Evolutionary conservation across 2,329 filamentous ascomycete species (phyloP).

Genomic region (Exophiala dermatitidis): DNA sequence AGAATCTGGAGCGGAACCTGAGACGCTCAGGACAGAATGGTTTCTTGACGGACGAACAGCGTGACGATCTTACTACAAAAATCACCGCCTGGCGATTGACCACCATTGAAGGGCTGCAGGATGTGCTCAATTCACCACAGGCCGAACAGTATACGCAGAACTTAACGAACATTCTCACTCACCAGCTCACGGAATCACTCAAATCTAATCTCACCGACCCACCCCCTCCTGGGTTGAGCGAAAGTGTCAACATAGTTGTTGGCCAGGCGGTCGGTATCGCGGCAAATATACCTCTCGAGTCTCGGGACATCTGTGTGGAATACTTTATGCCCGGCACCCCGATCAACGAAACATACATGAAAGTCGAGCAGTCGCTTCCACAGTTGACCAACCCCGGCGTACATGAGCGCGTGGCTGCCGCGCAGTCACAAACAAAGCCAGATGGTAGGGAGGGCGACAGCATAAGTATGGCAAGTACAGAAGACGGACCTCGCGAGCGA

Average conservation of each 20-base stretch:
- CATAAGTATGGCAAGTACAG: constrained; percentile 20
- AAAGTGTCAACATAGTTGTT: constrained; percentile 84
- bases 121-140: constrained; percentile 58
- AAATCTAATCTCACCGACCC: constrained; percentile 69
- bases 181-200: constrained; percentile 60
- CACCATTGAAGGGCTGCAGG: constrained; percentile 81
- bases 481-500: constrained; percentile 21
- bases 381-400: constrained; percentile 41
- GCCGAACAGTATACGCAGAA: constrained; percentile 59
- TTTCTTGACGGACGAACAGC: constrained; percentile 42
- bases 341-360: constrained; percentile 71
- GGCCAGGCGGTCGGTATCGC: constrained; percentile 83
- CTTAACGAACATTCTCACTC: constrained; percentile 64
- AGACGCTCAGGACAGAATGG: constrained; percentile 42
- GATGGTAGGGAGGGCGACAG: constrained; percentile 23
- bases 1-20: constrained; percentile 81
- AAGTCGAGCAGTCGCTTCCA: constrained; percentile 64
- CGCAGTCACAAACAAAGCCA: constrained; percentile 18
- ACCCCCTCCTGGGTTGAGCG: constrained; percentile 72
- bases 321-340: constrained; percentile 73
- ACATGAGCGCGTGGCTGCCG: constrained; percentile 20
- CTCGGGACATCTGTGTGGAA: constrained; percentile 77
- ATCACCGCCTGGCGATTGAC: constrained; percentile 89
- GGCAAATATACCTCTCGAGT: constrained; percentile 80
- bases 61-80: constrained; percentile 77